Evolutionary conservation across 345 rosid genomes (phyloP), one percentile per base, ranked within the genome.

Genomic region (Camelina laxa): DNA sequence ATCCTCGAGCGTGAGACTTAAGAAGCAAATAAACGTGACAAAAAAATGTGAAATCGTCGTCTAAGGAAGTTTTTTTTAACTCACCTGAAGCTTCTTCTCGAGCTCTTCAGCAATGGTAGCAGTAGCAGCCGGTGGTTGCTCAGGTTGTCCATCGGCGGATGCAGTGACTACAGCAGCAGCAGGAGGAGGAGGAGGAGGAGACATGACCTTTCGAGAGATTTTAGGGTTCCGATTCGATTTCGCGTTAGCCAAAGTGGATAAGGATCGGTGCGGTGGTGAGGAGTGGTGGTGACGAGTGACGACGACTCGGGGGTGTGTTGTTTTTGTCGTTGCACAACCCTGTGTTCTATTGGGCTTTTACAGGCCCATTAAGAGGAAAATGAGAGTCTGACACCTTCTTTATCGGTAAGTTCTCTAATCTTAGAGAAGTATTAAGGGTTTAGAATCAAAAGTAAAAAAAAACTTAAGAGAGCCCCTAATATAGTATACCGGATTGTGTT

Each of bases 121-220:
- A 42, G 55, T n/a, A 42, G 44, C 35, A 20, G 42, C 24, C 21
- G 44, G 6, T 67, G 64, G 70, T 59, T 41, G 13, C 50, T 81
- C 75, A 27, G 67, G 49, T 64, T 64, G 80, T 19, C 51, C 80
- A 31, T 73, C 80, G 63, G 76, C 79, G 75, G 82, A 75, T 51
- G 87, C 89, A 30, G 84, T 83, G 35, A 79, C 83, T 30, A 85
- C 85, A 47, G 85, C 89, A 8, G 95, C 4, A 10, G 14, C 86
- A 36, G 75, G 75, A 70, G 36, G 36, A 33, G 75, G 67, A 60
- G 27, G 27, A 24, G 27, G 27, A 24, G 27, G 91, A 86, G 91
- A 86, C 95, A 89, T 89, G 63, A 47, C 72, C 69, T 80, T 50
- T 39, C 30, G 4, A 12, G 38, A 30, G 17, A 44, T 35, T 59